Conservation (phyloP, 1,284 basidiomycete genomes). For the Cronartium quercuum region DNA sequence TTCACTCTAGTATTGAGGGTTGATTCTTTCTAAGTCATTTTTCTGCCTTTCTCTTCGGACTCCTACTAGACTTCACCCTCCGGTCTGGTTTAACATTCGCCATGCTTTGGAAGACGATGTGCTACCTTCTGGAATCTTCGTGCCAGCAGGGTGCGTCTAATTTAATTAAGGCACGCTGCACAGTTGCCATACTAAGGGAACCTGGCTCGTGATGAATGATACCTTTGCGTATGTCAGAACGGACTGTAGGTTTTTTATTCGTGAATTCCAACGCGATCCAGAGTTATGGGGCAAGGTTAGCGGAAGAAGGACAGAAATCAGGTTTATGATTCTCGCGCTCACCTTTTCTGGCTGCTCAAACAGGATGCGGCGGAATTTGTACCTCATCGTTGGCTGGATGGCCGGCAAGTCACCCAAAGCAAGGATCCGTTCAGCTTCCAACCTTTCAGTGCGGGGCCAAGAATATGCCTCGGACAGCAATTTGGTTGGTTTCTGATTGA, state of each 20-base stretch:
- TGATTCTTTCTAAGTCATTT: neutral
- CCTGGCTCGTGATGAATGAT: constrained; percentile 19
- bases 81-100: constrained; percentile 63
- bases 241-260: constrained; percentile 55
- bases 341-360: constrained; percentile 54
- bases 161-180: too few relatives aligned
- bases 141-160: constrained; percentile 26
- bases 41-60: neutral
- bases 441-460: constrained; percentile 41
- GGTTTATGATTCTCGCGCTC: neutral
- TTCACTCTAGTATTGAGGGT: neutral
- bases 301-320: constrained; percentile 48
- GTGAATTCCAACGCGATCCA: constrained; percentile 42
- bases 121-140: constrained; percentile 46
- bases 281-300: constrained; percentile 50
- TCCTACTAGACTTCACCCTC: constrained; percentile 59
- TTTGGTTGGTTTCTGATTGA: constrained; percentile 51
- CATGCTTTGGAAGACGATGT: constrained; percentile 50
- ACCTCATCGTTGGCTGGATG: constrained; percentile 55
- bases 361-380: constrained; percentile 63
- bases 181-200: too few relatives aligned
- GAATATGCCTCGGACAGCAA: constrained; percentile 61
- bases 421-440: constrained; percentile 40
- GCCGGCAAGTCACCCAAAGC: constrained; percentile 7
- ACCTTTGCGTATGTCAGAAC: constrained; percentile 57